Conservation (phyloP, 75 land plant species). For the Larix kaempferi region DNA sequence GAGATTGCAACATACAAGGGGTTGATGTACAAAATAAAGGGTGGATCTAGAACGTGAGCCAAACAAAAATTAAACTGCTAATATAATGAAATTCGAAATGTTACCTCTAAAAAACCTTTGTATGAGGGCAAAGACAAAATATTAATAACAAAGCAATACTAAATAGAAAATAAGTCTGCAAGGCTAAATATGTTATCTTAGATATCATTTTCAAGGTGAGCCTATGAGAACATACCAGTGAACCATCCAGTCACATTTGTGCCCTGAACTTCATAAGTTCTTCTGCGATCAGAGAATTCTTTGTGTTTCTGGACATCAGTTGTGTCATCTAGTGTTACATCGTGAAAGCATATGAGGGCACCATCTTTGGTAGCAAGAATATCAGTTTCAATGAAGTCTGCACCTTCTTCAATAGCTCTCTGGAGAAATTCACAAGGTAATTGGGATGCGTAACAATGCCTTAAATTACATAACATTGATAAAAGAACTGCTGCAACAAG, state of each 20-base stretch:
- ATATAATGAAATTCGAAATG: not conserved
- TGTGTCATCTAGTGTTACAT: slow-evolving; percentile 69
- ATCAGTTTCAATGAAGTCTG: slow-evolving; percentile 93
- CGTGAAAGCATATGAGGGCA: slow-evolving; percentile 79
- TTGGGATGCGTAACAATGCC: not conserved
- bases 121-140: not conserved
- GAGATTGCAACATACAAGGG: not conserved
- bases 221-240: slow-evolving; percentile 39
- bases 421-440: slow-evolving; percentile 9
- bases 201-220: too few species aligned
- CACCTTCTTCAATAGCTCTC: slow-evolving; percentile 89
- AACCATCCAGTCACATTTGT: slow-evolving; percentile 67
- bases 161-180: not conserved
- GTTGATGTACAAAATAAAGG: not conserved
- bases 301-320: slow-evolving; percentile 69
- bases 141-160: not conserved
- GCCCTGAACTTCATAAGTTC: slow-evolving; percentile 78
- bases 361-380: slow-evolving; percentile 87
- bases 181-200: not conserved
- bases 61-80: not conserved
- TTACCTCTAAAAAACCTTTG: not conserved
- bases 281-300: slow-evolving; percentile 62
- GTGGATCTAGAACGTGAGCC: not conserved
- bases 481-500: not conserved
- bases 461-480: not conserved